Base-by-base conservation (phyloP, 768 basidiomycete genomes). In the Vararia minispora region DNA sequence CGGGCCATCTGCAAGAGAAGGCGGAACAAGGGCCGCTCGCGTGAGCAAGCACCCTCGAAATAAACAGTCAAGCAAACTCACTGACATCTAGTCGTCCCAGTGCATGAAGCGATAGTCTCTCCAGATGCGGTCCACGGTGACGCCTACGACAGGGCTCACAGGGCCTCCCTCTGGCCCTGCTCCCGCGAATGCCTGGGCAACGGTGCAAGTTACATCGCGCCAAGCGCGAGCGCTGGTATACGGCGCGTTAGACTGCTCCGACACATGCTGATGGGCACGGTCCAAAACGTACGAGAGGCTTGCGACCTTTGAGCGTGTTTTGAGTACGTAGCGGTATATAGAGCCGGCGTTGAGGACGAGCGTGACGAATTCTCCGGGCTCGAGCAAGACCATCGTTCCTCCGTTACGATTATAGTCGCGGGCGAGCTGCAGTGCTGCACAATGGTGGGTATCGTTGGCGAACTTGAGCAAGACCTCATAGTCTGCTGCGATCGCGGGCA, bases 401-500 rank as follows among this genome's bases (percentile, higher is more conserved):
- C 68, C 58, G 35, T 66, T 65, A 36, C 69, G 64, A 32, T 75
- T 77, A 46, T 81, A 81, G 57, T 81, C 72, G 25, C 70, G 66
- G 42, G 77, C 58, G 22, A 78, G 65, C 53, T 82, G 78, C 26
- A 82, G 61, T 29, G 78, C 73, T 42, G 75, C 69, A 38, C 63
- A 68, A 51, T 77, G 74, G 48, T 64, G 70, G 12, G 76, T 79
- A 49, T 82, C 79, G 55, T 82, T 83, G 35, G 69, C 71, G 55
- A 83, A 69, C 53, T 76, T 74, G 54, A 82, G 71, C 39, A 73
- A 63, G 53, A 81, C 68, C 51, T 79, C 79, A 60, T 77, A 80
- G 43, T 52, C 55, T 55, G 76, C 68, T 11, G 73, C 63, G 48
- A 65, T 59, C 21, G 67, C 69, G 42, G 79, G 79, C 79, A 82